These are phyloP conservation scores for Backusella circina DNA, from an alignment of 192 early-diverging fungal species.

Conservation along the genomic window DNA sequence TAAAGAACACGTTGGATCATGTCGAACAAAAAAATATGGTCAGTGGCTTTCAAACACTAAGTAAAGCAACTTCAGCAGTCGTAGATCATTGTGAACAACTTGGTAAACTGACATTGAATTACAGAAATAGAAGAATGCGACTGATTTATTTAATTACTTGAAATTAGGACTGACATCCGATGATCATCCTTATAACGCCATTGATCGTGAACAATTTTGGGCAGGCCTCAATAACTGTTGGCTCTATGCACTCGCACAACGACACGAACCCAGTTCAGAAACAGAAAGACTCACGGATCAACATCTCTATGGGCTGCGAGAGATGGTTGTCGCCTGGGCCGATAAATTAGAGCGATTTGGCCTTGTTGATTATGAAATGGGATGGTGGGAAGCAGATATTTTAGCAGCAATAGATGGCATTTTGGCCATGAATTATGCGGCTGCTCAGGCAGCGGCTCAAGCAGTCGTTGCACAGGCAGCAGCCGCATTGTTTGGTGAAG, in stretches of 20 bases:
- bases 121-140: neutral
- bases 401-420: slow-evolving; percentile 59
- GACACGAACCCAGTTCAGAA: slow-evolving; percentile 41
- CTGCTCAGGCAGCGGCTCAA: slow-evolving; percentile 26
- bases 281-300: slow-evolving; percentile 53
- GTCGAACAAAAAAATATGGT: slow-evolving; percentile 57
- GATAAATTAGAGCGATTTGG: slow-evolving; percentile 70
- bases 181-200: slow-evolving; percentile 50
- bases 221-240: slow-evolving; percentile 72
- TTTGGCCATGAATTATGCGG: slow-evolving; percentile 35
- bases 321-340: slow-evolving; percentile 63
- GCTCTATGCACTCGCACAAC: slow-evolving; percentile 65
- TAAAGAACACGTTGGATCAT: slow-evolving; percentile 62
- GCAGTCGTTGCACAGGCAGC: slow-evolving; percentile 23
- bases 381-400: slow-evolving; percentile 77
- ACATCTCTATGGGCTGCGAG: slow-evolving; percentile 55
- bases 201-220: slow-evolving; percentile 69
- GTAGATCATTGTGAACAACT: slow-evolving; percentile 66
- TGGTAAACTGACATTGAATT: slow-evolving; percentile 33
- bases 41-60: slow-evolving; percentile 68
- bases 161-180: slow-evolving; percentile 54
- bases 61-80: slow-evolving; percentile 58
- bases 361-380: slow-evolving; percentile 82
- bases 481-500: slow-evolving; percentile 22
- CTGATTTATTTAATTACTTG: neutral